These are phyloP conservation scores for Colletotrichum lentis DNA, from an alignment of 2,329 filamentous ascomycete species.

Conservation along the genomic window DNA sequence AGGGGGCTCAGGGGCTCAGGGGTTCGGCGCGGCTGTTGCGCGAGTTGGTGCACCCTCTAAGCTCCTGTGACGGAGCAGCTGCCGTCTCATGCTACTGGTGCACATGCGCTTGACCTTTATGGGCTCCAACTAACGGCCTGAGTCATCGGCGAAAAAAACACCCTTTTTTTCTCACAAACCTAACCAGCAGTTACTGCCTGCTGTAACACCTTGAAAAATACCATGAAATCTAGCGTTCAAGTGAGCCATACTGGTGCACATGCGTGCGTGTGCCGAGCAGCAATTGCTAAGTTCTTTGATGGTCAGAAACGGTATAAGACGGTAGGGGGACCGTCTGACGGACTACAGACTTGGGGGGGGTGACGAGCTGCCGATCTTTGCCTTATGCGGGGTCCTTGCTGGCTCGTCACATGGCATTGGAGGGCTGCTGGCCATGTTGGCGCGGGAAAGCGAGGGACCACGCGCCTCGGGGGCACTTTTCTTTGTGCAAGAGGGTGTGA, in stretches of 20 bases:
- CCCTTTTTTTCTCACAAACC: too few species aligned
- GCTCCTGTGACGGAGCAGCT: neutral
- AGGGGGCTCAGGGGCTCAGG: too few species aligned
- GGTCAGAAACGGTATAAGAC: slow-evolving; percentile 2
- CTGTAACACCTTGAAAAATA: too few species aligned
- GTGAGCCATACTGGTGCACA: too few species aligned
- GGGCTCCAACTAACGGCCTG: too few species aligned
- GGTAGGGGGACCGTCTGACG: neutral
- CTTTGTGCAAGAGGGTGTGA: neutral
- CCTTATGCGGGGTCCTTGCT: slow-evolving; percentile 7
- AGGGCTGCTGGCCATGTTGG: neutral
- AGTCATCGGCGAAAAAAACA: too few species aligned
- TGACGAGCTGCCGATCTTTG: slow-evolving; percentile 4
- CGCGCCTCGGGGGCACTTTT: neutral
- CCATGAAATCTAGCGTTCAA: too few species aligned
- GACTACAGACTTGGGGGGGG: neutral
- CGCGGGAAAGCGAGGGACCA: neutral
- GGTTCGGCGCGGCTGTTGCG: neutral
- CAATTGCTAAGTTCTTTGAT: neutral
- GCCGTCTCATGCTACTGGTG: neutral
- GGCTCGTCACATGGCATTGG: slow-evolving; percentile 24
- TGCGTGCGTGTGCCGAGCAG: neutral
- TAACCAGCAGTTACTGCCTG: too few species aligned
- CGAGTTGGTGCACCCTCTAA: too few species aligned
- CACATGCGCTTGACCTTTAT: too few species aligned